Evolutionary conservation across 2,329 filamentous ascomycete species (phyloP), one percentile per base, ranked within the genome.

Genomic region (Ophiostoma himal-ulmi): DNA sequence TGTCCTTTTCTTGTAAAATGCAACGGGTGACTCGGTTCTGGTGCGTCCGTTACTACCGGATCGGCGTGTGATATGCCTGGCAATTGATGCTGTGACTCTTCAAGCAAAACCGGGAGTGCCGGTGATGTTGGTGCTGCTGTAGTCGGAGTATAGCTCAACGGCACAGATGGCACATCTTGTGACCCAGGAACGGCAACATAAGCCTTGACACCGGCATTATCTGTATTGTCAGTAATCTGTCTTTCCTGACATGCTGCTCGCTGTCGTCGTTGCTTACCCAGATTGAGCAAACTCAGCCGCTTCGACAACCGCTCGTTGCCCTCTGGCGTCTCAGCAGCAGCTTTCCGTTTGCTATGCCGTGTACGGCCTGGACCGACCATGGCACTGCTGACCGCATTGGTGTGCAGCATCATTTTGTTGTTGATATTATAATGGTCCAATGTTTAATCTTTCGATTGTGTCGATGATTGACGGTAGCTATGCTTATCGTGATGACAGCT

Each of bases 281-380:
- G 81, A 78, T 94, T 93, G 70, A 97, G 84, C 68, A 91, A 82
- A 77, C 92, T 91, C 79, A 97, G 85, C 74, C 91, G 86, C 82
- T 97, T 97, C 66, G 91, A 90, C 73, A 97, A 85, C 69, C 93
- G 89, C 80, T 96, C 87, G 74, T 86, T 88, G 76, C 86, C 75
- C 22, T 79, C 76, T n/a, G 77, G 77, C 13, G 60, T 83, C 72
- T 86, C 85, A 17, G 79, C 84, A 71, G 87, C 85, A 71, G 87
- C 85, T 79, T 89, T 89, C 75, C 88, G 81, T 80, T 89, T 90
- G 76, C 83, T 81, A 75, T 77, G 76, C 72, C 68, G 73, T 30
- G 71, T 68, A 44, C 72, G 68, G 57, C 69, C 62, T 26, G 57
- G 30, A 36, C 57, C 60, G 26, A 30, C 44, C 36, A 67, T 67